These are phyloP conservation scores for Graphiopsis chlorocephala DNA, from an alignment of 2,329 filamentous ascomycete species.

Conservation along the genomic window DNA sequence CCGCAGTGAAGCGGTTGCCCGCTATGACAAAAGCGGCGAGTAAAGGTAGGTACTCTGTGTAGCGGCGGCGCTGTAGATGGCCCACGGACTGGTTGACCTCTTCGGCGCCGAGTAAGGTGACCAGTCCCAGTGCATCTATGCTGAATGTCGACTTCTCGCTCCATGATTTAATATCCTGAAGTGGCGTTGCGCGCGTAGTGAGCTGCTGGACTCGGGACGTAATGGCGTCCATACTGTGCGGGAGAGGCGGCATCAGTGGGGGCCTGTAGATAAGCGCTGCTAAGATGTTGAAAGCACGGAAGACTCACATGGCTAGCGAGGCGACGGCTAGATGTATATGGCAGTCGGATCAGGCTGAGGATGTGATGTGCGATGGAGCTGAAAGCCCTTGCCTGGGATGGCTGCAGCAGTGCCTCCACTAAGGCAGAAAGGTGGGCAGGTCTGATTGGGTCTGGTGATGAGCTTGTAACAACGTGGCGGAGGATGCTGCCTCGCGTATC, in stretches of 20 bases:
- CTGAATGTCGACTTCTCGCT: slow-evolving; percentile 5
- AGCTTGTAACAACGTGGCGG: neutral
- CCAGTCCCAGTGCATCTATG: slow-evolving; percentile 20
- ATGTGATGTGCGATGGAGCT: neutral
- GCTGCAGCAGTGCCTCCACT: neutral
- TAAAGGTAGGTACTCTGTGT: slow-evolving; percentile 19
- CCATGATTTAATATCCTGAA: neutral
- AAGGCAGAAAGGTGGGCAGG: neutral
- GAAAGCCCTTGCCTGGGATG: neutral
- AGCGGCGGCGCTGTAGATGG: slow-evolving; percentile 12
- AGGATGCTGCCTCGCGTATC: neutral
- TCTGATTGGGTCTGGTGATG: neutral
- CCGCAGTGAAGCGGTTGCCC: slow-evolving; percentile 16
- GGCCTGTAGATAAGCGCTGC: neutral
- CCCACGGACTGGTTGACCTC: slow-evolving; percentile 18
- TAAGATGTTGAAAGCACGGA: neutral
- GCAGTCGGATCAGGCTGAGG: neutral
- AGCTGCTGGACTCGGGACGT: neutral
- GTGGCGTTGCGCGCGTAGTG: neutral
- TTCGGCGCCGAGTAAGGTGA: slow-evolving; percentile 20
- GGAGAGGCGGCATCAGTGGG: neutral
- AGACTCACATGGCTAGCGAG: neutral
- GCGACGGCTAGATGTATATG: neutral
- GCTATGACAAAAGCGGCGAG: slow-evolving; percentile 18
- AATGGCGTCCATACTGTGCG: slow-evolving; percentile 1